phyloP scores from a whole-genome alignment of 75 land plant species.

The Chamaecyparis obtusa region DNA sequence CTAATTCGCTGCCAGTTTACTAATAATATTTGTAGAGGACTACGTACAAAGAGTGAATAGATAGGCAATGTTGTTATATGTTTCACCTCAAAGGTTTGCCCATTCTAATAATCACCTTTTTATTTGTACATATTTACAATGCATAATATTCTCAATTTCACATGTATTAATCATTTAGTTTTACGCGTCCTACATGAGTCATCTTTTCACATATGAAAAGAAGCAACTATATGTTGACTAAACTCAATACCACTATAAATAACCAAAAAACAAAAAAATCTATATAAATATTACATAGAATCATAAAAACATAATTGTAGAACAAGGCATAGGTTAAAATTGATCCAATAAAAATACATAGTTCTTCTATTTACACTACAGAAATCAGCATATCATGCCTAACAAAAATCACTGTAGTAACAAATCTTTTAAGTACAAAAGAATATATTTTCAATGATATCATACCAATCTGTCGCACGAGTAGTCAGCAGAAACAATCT shows the following conservation, averaged over 20 bases:
- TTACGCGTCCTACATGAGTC: neutral
- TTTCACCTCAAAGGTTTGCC: neutral
- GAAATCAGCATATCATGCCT: neutral
- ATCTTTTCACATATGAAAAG: neutral
- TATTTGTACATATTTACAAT: neutral
- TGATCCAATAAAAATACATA: neutral
- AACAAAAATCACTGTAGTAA: neutral
- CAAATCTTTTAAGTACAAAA: neutral
- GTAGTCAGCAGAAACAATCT: constrained; percentile 89
- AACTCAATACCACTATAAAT: neutral
- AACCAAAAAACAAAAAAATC: neutral
- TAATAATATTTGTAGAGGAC: neutral
- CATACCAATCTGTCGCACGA: constrained; percentile 90
- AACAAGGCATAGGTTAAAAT: neutral
- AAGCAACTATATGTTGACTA: neutral
- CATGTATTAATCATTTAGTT: neutral
- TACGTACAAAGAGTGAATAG: neutral
- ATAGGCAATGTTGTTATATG: neutral
- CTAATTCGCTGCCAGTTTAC: neutral
- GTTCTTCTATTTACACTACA: neutral
- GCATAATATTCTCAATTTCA: neutral
- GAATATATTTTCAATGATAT: neutral
- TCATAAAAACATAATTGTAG: neutral
- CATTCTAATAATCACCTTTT: neutral
- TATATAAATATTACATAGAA: neutral